A percentile compares a stretch with the other conserved stretches of the same genome.
phyloP scores from a whole-genome alignment of 805 yeast genomes.

The Metschnikowia santaceciliae region DNA sequence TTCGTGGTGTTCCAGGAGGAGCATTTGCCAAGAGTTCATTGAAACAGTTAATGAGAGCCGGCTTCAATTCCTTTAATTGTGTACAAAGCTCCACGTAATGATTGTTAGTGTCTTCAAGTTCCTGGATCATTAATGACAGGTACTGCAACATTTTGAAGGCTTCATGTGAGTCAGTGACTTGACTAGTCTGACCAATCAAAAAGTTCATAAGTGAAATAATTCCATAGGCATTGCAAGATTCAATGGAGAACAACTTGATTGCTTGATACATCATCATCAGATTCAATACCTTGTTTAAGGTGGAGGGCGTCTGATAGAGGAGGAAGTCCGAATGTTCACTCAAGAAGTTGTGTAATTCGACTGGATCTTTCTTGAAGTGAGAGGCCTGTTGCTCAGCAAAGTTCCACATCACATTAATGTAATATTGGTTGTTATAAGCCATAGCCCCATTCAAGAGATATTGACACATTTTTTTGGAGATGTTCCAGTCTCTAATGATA shows the following conservation, averaged over 20 bases:
- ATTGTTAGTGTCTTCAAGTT: conserved; percentile 38
- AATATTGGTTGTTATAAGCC: conserved; percentile 20
- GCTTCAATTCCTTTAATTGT: conserved; percentile 22
- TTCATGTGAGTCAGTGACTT: conserved; percentile 1
- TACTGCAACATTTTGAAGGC: conserved; percentile 23
- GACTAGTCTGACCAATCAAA: neutral
- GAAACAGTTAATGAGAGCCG: conserved; percentile 1
- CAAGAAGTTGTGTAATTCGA: conserved; percentile 26
- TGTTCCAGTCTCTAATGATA: conserved; percentile 25
- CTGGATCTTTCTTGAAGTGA: conserved; percentile 20
- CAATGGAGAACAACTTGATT: conserved; percentile 24
- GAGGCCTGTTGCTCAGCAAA: conserved; percentile 33
- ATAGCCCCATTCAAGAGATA: conserved; percentile 28
- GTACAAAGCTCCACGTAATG: conserved; percentile 30
- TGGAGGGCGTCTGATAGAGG: conserved; percentile 7
- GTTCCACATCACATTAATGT: conserved; percentile 30
- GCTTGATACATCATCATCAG: conserved; percentile 27
- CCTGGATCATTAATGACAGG: conserved; percentile 29
- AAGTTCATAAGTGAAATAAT: conserved; percentile 10
- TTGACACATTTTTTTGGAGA: conserved; percentile 26
- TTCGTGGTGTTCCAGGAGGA: neutral
- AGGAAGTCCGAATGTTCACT: conserved; percentile 28
- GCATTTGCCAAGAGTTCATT: neutral
- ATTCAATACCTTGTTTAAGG: conserved; percentile 19
- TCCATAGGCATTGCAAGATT: conserved; percentile 32